phyloP scores from a whole-genome alignment of 2,329 filamentous ascomycete species.

The Colletotrichum sp. region DNA sequence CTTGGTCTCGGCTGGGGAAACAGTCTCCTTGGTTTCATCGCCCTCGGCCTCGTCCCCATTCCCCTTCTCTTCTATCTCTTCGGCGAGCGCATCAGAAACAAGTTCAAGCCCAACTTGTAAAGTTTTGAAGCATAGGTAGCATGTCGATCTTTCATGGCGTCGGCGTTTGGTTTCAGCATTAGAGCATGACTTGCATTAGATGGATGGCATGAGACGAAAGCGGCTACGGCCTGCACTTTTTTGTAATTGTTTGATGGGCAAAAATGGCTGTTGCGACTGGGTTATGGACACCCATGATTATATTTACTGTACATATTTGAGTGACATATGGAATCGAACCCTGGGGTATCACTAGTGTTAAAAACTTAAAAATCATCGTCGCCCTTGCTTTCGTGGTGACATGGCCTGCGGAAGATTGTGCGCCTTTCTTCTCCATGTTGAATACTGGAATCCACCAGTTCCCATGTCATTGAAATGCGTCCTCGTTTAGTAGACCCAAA shows the following conservation, averaged over 20 bases:
- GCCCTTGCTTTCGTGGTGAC: neutral
- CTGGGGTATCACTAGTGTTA: neutral
- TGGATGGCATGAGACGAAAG: neutral
- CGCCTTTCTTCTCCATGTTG: neutral
- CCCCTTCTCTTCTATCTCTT: conserved; percentile 41
- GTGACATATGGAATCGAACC: neutral
- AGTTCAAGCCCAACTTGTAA: conserved; percentile 14
- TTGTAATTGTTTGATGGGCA: neutral
- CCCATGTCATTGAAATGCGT: neutral
- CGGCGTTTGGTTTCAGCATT: neutral
- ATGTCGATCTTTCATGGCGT: neutral
- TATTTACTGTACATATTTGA: neutral
- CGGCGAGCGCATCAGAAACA: conserved; percentile 38
- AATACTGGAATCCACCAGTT: neutral
- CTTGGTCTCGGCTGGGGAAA: conserved; percentile 50
- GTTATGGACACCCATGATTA: neutral
- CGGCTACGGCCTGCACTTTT: neutral
- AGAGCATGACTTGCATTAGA: neutral
- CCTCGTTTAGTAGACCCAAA: conserved; percentile 19
- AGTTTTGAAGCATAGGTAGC: neutral
- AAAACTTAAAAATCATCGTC: accelerated
- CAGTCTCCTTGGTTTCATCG: conserved; percentile 43
- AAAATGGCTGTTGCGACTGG: neutral
- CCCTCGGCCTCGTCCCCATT: conserved; percentile 39
- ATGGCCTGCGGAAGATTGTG: neutral